These are phyloP conservation scores for Tricholoma bakamatsutake DNA, from an alignment of 768 basidiomycete genomes.

Conservation along the genomic window DNA sequence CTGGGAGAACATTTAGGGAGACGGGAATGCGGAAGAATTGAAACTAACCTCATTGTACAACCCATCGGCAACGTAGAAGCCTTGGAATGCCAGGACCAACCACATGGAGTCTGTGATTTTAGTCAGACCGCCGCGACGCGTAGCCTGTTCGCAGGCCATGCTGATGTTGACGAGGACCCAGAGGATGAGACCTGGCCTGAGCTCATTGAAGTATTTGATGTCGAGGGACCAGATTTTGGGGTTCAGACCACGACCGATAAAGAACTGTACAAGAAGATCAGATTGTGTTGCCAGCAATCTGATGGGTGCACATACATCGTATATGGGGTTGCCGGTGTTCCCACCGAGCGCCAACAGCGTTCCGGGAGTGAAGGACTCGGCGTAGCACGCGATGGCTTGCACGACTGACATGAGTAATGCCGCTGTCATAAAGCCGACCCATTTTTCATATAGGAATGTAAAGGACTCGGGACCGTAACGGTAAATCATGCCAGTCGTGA, in stretches of 20 bases:
- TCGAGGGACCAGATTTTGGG: conserved; percentile 73
- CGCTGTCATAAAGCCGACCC: conserved; percentile 84
- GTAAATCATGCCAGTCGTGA: conserved; percentile 61
- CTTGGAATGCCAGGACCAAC: conserved; percentile 81
- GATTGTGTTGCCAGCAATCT: background rate
- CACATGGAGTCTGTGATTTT: conserved; percentile 87
- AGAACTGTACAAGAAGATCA: conserved; percentile 54
- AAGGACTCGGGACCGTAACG: conserved; percentile 74
- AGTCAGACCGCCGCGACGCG: conserved; percentile 61
- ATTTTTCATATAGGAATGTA: conserved; percentile 90
- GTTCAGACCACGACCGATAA: conserved; percentile 92
- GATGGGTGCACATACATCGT: conserved; percentile 67
- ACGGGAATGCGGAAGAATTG: background rate
- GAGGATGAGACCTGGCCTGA: conserved; percentile 85
- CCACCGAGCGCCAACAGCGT: conserved; percentile 88
- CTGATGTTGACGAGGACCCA: conserved; percentile 90
- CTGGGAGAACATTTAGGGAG: conserved; percentile 29
- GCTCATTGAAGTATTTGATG: conserved; percentile 73
- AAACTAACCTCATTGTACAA: conserved; percentile 80
- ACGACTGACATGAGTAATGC: conserved; percentile 70
- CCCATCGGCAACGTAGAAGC: conserved; percentile 80
- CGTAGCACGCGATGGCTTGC: conserved; percentile 71
- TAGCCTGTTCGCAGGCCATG: conserved; percentile 88
- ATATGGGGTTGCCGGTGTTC: conserved; percentile 80
- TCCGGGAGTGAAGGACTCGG: conserved; percentile 58